A percentile compares a stretch with the other conserved stretches of the same genome.
phyloP scores from a whole-genome alignment of 2,329 filamentous ascomycete species.

The Stachybotrys chlorohalonatus region DNA sequence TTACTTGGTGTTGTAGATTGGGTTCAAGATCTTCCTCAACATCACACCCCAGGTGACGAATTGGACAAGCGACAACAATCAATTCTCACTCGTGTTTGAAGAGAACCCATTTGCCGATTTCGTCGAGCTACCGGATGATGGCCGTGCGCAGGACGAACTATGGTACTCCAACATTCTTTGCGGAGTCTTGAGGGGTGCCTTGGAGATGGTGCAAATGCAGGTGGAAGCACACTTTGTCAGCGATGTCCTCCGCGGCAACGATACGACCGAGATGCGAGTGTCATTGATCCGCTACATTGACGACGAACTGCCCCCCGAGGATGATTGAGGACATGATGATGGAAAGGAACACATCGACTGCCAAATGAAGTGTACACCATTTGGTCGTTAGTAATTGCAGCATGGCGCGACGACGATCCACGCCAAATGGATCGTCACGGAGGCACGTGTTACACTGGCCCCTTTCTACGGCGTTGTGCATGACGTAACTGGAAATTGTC shows the following conservation, averaged over 20 bases:
- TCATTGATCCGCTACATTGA: constrained; percentile 90
- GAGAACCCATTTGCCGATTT: constrained; percentile 97
- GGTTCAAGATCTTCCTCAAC: constrained; percentile 98
- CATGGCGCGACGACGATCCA: too few species aligned
- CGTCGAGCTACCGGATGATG: constrained; percentile 93
- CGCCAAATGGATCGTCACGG: too few species aligned
- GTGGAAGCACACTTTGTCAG: constrained; percentile 95
- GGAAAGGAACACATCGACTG: too few species aligned
- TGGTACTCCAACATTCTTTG: constrained; percentile 99
- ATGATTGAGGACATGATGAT: constrained; percentile 56
- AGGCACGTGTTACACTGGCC: too few species aligned
- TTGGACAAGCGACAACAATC: constrained; percentile 93
- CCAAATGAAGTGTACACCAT: too few species aligned
- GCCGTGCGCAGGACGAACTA: constrained; percentile 86
- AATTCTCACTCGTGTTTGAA: constrained; percentile 92
- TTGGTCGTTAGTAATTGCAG: too few species aligned
- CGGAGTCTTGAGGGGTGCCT: constrained; percentile 77
- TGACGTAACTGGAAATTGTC: too few species aligned
- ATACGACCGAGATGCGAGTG: constrained; percentile 95
- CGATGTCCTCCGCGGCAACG: constrained; percentile 84
- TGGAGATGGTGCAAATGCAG: constrained; percentile 99
- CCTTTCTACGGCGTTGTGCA: too few species aligned
- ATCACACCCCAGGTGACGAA: constrained; percentile 89
- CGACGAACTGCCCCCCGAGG: constrained; percentile 92
- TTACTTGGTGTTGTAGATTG: constrained; percentile 51